These are phyloP conservation scores for Chrysosporium keratinophilum DNA, from an alignment of 2,329 filamentous ascomycete genomes.

Conservation along the genomic window DNA sequence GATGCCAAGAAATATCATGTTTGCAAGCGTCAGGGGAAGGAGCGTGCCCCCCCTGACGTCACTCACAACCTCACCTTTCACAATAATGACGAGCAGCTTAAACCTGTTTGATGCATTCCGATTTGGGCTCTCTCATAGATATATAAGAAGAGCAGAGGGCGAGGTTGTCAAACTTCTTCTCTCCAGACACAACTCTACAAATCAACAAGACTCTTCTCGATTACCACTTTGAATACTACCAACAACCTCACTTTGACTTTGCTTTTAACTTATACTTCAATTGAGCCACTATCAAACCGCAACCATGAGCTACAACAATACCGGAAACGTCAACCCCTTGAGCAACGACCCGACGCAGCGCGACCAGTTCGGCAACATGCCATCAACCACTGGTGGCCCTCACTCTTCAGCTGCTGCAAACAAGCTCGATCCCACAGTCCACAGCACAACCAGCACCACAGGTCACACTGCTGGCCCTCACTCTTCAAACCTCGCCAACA, in stretches of 20 bases:
- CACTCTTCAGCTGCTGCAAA: conserved; percentile 30
- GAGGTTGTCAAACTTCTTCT: neutral
- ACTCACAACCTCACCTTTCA: neutral
- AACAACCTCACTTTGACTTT: no score
- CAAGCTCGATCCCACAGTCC: conserved; percentile 30
- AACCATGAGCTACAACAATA: conserved; percentile 10
- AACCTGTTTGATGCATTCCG: neutral
- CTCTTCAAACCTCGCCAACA: conserved; percentile 16
- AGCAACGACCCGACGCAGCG: conserved; percentile 8
- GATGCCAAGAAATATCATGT: no score
- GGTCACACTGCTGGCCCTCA: conserved; percentile 12
- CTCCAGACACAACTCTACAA: conserved; percentile 1
- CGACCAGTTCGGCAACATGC: neutral
- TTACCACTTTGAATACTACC: no score
- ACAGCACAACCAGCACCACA: conserved; percentile 14
- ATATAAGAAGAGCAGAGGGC: neutral
- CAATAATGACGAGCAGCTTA: neutral
- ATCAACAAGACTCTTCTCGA: no score
- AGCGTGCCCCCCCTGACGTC: neutral
- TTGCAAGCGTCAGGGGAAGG: no score
- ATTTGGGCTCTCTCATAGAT: neutral
- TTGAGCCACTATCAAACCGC: neutral
- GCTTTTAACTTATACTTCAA: neutral
- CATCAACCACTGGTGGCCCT: conserved; percentile 23
- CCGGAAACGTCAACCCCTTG: conserved; percentile 5